A percentile compares a stretch with the other conserved stretches of the same genome.
These are phyloP conservation scores for Colletotrichum sp. DNA, from an alignment of 2,329 filamentous ascomycete species.

Conservation along the genomic window DNA sequence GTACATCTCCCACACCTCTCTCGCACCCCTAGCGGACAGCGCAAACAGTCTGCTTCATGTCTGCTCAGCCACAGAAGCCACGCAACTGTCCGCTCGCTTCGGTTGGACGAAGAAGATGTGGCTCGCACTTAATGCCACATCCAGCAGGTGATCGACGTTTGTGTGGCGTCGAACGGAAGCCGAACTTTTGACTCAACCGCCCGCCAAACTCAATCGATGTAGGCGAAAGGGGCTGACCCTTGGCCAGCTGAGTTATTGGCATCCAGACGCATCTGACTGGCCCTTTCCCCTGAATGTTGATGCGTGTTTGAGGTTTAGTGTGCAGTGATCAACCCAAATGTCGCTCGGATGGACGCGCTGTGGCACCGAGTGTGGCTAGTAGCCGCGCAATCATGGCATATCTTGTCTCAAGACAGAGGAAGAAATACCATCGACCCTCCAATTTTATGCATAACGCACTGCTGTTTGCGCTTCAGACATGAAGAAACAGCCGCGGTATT, in stretches of 20 bases:
- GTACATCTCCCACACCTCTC: not conserved
- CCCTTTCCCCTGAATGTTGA: conserved; percentile 7
- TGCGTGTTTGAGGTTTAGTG: not conserved
- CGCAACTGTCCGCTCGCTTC: not conserved
- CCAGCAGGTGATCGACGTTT: conserved; percentile 5
- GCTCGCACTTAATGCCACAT: not conserved
- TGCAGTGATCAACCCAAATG: not conserved
- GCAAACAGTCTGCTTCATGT: not conserved
- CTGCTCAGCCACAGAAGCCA: conserved; percentile 14
- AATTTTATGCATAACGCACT: not conserved
- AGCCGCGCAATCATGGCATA: not conserved
- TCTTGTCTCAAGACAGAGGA: not conserved
- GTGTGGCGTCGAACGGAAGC: not conserved
- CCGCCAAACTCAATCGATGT: not conserved
- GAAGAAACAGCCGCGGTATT: not conserved
- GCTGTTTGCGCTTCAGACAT: not conserved
- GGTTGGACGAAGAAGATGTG: not conserved
- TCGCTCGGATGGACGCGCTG: not conserved
- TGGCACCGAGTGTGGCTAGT: conserved; percentile 15
- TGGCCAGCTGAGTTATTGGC: conserved; percentile 10
- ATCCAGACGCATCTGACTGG: not conserved
- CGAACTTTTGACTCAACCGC: not conserved
- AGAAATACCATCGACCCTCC: not conserved
- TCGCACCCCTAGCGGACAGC: not conserved
- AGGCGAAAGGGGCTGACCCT: not conserved